Evolutionary conservation across 257 asterid genomes (phyloP).

Genomic region (Galeopsis tetrahit): DNA sequence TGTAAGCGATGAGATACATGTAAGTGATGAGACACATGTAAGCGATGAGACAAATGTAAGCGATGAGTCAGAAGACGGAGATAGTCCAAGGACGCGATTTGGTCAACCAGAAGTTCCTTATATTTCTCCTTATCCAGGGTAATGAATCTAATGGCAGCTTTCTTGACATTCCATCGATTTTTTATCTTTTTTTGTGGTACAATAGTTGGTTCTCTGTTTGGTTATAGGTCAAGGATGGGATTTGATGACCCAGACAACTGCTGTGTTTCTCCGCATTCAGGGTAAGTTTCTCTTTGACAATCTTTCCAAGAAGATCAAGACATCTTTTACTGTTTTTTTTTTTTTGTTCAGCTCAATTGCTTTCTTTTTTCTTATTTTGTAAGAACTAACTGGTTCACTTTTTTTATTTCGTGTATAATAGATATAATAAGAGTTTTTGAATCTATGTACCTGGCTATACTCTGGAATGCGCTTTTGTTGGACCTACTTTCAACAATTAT

Average conservation of each 20-base stretch:
- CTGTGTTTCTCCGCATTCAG: too few relatives aligned
- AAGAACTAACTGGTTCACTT: neutral
- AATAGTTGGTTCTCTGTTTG: neutral
- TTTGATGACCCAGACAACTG: too few relatives aligned
- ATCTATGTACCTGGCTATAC: neutral
- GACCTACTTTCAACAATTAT: neutral
- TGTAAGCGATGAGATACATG: too few relatives aligned
- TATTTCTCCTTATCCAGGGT: slow-evolving; percentile 43
- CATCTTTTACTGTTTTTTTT: neutral
- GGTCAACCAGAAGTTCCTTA: slow-evolving; percentile 36
- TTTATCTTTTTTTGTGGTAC: slow-evolving; percentile 9
- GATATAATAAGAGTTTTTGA: neutral
- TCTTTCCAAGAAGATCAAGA: neutral
- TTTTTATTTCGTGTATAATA: neutral
- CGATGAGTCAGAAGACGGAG: slow-evolving; percentile 31
- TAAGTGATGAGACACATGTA: too few relatives aligned
- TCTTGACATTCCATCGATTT: slow-evolving; percentile 2
- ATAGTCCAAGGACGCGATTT: slow-evolving; percentile 31
- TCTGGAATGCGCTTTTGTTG: neutral
- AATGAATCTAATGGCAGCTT: slow-evolving; percentile 29
- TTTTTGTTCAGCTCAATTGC: neutral
- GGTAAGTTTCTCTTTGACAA: too few relatives aligned
- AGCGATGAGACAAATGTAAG: too few relatives aligned
- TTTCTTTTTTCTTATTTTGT: neutral
- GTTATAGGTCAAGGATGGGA: too few relatives aligned